Evolutionary conservation across 2,329 filamentous ascomycete genomes (phyloP), one percentile per base, ranked within the genome.

Genomic region (Cercospora sp.): DNA sequence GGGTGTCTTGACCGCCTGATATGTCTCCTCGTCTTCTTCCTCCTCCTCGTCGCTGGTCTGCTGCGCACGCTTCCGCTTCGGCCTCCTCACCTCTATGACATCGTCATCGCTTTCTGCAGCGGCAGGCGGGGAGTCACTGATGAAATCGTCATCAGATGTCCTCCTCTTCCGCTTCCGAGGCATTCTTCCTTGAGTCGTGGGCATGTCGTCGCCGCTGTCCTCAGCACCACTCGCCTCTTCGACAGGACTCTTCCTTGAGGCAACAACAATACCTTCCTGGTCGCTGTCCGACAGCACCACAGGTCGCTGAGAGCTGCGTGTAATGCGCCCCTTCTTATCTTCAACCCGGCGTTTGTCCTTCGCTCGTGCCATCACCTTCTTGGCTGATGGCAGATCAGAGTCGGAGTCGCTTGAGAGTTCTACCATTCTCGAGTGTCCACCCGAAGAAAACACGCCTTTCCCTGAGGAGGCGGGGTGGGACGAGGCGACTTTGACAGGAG

Each of bases 91-190:
- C 13, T 75, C 68, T 23, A 76, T 64, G 1, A 76, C 48, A 40
- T 79, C 77, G 23, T 76, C 72, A 48, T 79, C 78, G 62, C 75
- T 77, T 16, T 73, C 73, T 6, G 68, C 61, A 9, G 69, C 72
- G 8, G 57, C n/a, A 18, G 69, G 68, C 10, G 69, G 68, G 20
- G 71, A 72, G 57, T 71, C 57, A 63, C 64, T 71, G 16, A 78
- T 70, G 65, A 76, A 77, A 65, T 70, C 72, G 55, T 73, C 68
- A 23, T 58, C 55, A 13, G 73, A 72, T 20, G 51, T 30, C 16
- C 67, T 55, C 45, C 70, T 60, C 33, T 55, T 65, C 33, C 68
- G 66, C 36, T 65, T 69, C 8, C 74, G 72, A 60, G 64, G 70
- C 63, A 73, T 73, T 63, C 67, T 77, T 9, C 75, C 72, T 6